Evolutionary conservation across 2,329 filamentous ascomycete genomes (phyloP).

Genomic region (Drechmeria coniospora): DNA sequence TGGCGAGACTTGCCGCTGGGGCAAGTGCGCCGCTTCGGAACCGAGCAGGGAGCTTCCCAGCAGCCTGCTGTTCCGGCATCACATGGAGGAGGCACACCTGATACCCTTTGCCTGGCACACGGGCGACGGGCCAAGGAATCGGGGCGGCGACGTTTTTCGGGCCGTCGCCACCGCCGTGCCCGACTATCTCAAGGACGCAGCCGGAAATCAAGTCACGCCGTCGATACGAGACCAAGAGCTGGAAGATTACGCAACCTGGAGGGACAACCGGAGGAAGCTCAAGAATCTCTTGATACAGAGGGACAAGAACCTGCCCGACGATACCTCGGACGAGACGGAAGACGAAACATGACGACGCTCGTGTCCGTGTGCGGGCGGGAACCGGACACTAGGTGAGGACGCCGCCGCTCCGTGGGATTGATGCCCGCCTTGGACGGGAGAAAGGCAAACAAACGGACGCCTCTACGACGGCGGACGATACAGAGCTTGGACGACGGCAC

Average conservation of each 20-base stretch:
- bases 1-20: conserved; percentile 15
- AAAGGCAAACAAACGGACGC: too few relatives aligned
- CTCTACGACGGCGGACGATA: too few relatives aligned
- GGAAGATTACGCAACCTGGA: conserved; percentile 31
- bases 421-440: too few relatives aligned
- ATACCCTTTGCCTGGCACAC: conserved; percentile 38
- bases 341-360: too few relatives aligned
- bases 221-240: conserved; percentile 34
- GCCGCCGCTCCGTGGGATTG: too few relatives aligned
- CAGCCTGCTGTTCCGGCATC: conserved; percentile 25
- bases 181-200: conserved; percentile 32
- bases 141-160: conserved; percentile 5
- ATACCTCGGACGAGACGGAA: conserved; percentile 17
- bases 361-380: neutral
- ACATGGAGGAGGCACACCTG: conserved; percentile 40
- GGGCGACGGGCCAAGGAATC: conserved; percentile 41
- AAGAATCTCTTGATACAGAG: conserved; percentile 25
- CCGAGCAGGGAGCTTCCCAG: conserved; percentile 19
- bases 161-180: conserved; percentile 17
- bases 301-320: conserved; percentile 30
- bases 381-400: neutral
- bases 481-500: too few relatives aligned
- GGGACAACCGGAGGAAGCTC: conserved; percentile 27
- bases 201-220: conserved; percentile 43
- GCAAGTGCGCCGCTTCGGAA: conserved; percentile 11